A percentile compares a stretch with the other conserved stretches of the same genome.
Conservation (phyloP, 1,139 yeast genomes). For the Kodamaea anthophila region DNA sequence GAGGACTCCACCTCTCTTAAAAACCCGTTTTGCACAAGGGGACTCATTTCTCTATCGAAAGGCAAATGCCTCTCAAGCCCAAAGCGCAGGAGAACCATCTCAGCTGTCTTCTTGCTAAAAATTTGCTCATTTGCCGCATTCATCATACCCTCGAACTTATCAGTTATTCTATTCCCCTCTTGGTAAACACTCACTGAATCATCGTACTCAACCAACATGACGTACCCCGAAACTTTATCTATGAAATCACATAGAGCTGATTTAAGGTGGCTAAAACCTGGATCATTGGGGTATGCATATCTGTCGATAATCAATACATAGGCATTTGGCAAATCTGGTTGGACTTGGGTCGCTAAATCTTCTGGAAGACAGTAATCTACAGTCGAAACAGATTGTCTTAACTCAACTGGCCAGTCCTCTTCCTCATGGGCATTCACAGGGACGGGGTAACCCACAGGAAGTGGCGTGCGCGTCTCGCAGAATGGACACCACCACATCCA, state of each 20-base stretch:
- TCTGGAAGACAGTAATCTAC: conserved; percentile 25
- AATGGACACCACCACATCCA: conserved; percentile 40
- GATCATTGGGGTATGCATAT: conserved; percentile 24
- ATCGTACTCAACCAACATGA: conserved; percentile 27
- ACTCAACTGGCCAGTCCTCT: conserved; percentile 24
- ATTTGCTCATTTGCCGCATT: conserved; percentile 1
- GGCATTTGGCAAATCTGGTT: conserved; percentile 10
- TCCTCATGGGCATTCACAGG: conserved; percentile 13
- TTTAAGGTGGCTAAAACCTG: conserved; percentile 17
- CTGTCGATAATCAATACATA: conserved; percentile 25
- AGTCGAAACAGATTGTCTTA: conserved; percentile 19
- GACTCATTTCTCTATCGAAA: conserved; percentile 10
- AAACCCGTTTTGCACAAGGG: conserved; percentile 7
- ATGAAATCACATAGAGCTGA: conserved; percentile 15
- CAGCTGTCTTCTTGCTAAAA: conserved; percentile 4
- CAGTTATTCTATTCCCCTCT: no score
- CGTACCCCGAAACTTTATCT: conserved; percentile 6
- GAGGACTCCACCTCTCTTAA: conserved; percentile 6
- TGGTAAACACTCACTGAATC: no score
- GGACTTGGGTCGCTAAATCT: conserved; percentile 14
- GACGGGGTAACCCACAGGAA: conserved; percentile 17
- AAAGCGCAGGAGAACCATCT: conserved; percentile 9
- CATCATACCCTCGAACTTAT: no score
- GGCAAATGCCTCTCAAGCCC: conserved; percentile 6
- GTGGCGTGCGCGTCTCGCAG: conserved; percentile 21